Evolutionary conservation across 352 stramenopile genomes (phyloP).

Genomic region (Pythium sp.): DNA sequence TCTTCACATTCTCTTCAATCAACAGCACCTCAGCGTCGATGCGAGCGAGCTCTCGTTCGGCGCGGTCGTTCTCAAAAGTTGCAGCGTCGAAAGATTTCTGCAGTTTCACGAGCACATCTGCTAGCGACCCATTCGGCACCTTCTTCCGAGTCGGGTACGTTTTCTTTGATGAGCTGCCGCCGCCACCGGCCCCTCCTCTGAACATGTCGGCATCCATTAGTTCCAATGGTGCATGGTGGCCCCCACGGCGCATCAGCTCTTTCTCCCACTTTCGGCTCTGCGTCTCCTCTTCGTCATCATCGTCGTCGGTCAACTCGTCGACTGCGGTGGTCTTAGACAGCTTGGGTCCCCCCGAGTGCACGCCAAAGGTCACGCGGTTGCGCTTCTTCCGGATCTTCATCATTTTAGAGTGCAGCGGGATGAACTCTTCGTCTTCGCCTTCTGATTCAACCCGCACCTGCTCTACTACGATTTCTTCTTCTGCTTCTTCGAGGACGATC

Average conservation of each 20-base stretch:
- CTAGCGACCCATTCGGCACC: slow-evolving; percentile 43
- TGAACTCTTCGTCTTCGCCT: slow-evolving; percentile 56
- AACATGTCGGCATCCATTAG: slow-evolving; percentile 5
- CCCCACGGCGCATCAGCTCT: slow-evolving; percentile 72
- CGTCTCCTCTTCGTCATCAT: slow-evolving; percentile 43
- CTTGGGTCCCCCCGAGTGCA: slow-evolving; percentile 22
- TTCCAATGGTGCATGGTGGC: slow-evolving; percentile 25
- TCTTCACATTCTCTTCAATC: slow-evolving; percentile 35
- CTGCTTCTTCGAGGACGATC: slow-evolving; percentile 22
- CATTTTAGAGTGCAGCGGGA: slow-evolving; percentile 47
- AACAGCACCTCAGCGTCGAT: slow-evolving; percentile 48
- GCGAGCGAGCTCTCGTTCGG: slow-evolving; percentile 44
- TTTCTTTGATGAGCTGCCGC: slow-evolving; percentile 1
- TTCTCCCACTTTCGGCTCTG: slow-evolving; percentile 66
- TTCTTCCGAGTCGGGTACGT: slow-evolving; percentile 54
- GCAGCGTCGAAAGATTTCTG: slow-evolving; percentile 47
- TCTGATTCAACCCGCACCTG: slow-evolving; percentile 3
- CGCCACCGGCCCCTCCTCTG: neutral
- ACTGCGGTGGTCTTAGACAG: slow-evolving; percentile 45
- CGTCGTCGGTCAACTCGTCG: slow-evolving; percentile 31
- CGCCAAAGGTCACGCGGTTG: slow-evolving; percentile 65
- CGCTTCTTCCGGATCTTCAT: slow-evolving; percentile 42
- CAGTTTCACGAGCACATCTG: slow-evolving; percentile 48
- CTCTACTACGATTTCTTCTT: slow-evolving; percentile 9
- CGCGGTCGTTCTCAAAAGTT: slow-evolving; percentile 42